phyloP scores from a whole-genome alignment of 108 stramenopile species.

The Ochromonas danica region DNA sequence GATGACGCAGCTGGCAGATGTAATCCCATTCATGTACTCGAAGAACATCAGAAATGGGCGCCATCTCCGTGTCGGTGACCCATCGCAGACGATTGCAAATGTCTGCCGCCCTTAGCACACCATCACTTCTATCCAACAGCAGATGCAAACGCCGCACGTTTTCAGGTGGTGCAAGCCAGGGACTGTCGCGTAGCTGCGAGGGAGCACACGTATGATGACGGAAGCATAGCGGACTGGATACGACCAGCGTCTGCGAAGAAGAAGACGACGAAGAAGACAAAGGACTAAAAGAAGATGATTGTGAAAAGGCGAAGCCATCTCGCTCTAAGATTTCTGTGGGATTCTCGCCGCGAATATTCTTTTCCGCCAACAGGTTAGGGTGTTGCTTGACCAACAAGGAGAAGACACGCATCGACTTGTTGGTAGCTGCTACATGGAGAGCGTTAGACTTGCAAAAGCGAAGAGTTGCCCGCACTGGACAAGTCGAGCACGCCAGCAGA shows the following conservation, averaged over 20 bases:
- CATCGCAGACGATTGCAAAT: background rate
- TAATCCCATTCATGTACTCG: constrained; percentile 54
- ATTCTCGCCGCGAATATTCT: background rate
- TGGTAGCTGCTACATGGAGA: constrained; percentile 2
- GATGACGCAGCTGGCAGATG: constrained; percentile 42
- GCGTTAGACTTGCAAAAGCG: background rate
- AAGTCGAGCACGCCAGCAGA: background rate
- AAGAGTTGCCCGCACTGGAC: background rate
- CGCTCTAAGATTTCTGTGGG: background rate
- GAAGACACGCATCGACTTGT: background rate
- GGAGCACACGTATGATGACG: background rate
- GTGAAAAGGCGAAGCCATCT: background rate
- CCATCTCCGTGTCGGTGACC: background rate
- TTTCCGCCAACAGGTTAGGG: background rate
- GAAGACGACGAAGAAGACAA: background rate
- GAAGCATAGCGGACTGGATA: background rate
- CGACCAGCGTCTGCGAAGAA: background rate
- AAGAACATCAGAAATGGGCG: constrained; percentile 43
- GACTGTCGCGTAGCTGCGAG: background rate
- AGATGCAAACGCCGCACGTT: constrained; percentile 7
- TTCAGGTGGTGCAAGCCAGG: background rate
- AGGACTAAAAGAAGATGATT: background rate
- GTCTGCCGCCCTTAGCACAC: background rate
- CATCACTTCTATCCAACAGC: background rate
- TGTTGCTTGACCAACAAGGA: background rate